Evolutionary conservation across 148 eudicot species (phyloP).

Genomic region (Beta vulgaris): DNA sequence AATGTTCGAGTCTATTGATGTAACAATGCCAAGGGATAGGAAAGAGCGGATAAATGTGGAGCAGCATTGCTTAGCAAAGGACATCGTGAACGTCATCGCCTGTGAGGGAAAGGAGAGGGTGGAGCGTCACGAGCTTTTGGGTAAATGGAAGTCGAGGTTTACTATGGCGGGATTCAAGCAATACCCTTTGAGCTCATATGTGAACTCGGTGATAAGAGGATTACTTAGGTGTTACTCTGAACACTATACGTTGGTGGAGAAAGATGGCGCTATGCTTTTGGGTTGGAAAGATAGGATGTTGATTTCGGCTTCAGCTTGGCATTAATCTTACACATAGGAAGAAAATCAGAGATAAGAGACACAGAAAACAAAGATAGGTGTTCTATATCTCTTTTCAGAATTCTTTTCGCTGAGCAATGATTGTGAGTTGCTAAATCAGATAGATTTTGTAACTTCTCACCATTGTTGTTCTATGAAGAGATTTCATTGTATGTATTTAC

Average conservation of each 20-base stretch:
- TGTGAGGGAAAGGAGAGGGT: constrained; percentile 88
- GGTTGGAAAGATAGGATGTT: constrained; percentile 89
- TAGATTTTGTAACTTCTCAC: background rate
- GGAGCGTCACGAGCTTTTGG: constrained; percentile 83
- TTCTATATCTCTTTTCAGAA: background rate
- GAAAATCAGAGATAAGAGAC: background rate
- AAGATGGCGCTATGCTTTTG: constrained; percentile 76
- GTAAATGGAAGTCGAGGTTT: constrained; percentile 88
- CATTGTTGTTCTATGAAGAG: constrained; percentile 11
- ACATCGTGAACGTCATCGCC: constrained; percentile 79
- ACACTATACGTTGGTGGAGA: constrained; percentile 73
- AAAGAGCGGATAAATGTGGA: constrained; percentile 75
- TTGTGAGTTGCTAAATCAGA: background rate
- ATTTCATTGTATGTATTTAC: background rate
- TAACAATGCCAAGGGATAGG: constrained; percentile 51
- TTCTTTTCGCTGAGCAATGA: constrained; percentile 12
- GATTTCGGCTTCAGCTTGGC: constrained; percentile 92
- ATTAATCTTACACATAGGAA: constrained; percentile 27
- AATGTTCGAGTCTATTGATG: constrained; percentile 89
- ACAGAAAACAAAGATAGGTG: background rate
- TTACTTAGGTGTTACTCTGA: constrained; percentile 64
- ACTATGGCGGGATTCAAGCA: constrained; percentile 84
- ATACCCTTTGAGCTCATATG: constrained; percentile 70
- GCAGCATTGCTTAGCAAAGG: constrained; percentile 87
- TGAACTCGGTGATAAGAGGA: constrained; percentile 65